Evolutionary conservation across 768 basidiomycete genomes (phyloP).

Genomic region (Boletellus ananiceps): DNA sequence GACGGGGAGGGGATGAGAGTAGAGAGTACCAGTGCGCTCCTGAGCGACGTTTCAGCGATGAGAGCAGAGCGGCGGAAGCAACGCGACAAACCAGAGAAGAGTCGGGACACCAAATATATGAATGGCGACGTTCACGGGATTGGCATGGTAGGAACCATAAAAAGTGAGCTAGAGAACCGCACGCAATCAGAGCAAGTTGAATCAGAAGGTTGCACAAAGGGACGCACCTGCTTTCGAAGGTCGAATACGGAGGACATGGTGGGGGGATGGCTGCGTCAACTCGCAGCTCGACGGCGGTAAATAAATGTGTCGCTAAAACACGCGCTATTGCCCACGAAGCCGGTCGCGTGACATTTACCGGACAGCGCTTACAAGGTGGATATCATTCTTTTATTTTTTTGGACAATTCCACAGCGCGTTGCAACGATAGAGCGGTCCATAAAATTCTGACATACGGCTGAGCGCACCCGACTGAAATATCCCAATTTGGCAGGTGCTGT

Average conservation of each 20-base stretch:
- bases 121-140: conserved; percentile 77
- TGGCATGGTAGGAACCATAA: conserved; percentile 90
- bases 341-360: no score
- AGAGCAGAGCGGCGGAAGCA: conserved; percentile 9
- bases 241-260: conserved; percentile 50
- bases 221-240: conserved; percentile 62
- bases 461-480: no score
- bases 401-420: no score
- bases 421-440: no score
- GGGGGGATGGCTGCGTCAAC: not conserved
- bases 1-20: conserved; percentile 47
- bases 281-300: no score
- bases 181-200: conserved; percentile 1
- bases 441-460: no score
- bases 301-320: no score
- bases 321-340: no score
- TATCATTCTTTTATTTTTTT: no score
- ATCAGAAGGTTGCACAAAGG: conserved; percentile 1
- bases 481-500: no score
- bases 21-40: conserved; percentile 58
- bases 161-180: conserved; percentile 63
- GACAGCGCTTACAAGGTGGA: no score
- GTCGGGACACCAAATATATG: conserved; percentile 84
- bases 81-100: conserved; percentile 61
- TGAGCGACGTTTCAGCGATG: conserved; percentile 23